Evolutionary conservation across 83 land plant genomes (phyloP).

Genomic region (Thuja plicata): DNA sequence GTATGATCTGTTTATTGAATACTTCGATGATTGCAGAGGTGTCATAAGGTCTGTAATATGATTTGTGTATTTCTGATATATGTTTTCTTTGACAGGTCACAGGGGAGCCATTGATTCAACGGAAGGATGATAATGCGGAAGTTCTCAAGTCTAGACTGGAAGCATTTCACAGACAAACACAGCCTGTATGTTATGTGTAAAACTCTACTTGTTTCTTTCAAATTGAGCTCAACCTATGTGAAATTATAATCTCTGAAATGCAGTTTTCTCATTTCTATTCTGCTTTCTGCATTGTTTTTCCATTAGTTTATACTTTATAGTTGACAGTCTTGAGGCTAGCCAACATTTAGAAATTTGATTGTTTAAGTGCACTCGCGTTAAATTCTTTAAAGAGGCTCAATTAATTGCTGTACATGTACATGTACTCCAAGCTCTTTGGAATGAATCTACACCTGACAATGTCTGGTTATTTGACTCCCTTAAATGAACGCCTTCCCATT

Average conservation of each 20-base stretch:
- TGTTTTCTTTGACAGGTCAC: slow-evolving; percentile 50
- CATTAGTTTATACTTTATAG: too few relatives aligned
- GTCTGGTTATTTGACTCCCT: too few relatives aligned
- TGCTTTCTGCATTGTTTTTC: too few relatives aligned
- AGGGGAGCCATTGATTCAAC: slow-evolving; percentile 91
- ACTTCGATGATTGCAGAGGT: neutral
- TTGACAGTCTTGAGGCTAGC: too few relatives aligned
- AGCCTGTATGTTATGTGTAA: slow-evolving; percentile 51
- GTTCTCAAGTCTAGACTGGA: slow-evolving; percentile 88
- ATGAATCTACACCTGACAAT: too few relatives aligned
- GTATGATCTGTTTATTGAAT: neutral
- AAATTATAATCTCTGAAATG: neutral
- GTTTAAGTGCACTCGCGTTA: too few relatives aligned
- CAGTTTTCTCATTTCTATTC: neutral
- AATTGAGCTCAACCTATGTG: neutral
- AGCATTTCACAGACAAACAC: slow-evolving; percentile 86
- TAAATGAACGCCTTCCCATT: too few relatives aligned
- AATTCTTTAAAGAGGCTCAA: too few relatives aligned
- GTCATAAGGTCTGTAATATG: neutral
- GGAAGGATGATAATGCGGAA: slow-evolving; percentile 92
- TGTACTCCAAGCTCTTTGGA: too few relatives aligned
- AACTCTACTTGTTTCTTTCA: neutral
- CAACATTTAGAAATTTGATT: too few relatives aligned
- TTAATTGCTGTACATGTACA: too few relatives aligned
- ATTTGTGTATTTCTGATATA: neutral